Percentiles rank a stretch among this genome's conserved stretches.
phyloP scores from a whole-genome alignment of 1,139 yeast genomes.

The Pichia sp. region DNA sequence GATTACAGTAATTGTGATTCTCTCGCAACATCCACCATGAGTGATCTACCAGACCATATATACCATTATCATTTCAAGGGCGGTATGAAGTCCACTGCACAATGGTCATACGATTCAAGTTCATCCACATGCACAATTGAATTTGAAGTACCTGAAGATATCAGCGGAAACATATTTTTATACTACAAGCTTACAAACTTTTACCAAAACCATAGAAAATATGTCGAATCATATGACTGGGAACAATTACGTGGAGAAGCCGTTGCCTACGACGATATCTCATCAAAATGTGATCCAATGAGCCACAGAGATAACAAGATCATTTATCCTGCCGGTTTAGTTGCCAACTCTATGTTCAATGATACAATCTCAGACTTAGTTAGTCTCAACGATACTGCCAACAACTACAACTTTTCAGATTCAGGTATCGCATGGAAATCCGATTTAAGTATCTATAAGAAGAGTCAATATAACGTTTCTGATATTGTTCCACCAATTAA shows the following conservation, averaged over 20 bases:
- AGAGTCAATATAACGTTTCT: conserved; percentile 53
- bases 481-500: conserved; percentile 78
- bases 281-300: conserved; percentile 60
- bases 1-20: conserved; percentile 59
- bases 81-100: conserved; percentile 37
- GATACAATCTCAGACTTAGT: conserved; percentile 57
- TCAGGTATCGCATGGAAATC: conserved; percentile 67
- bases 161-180: conserved; percentile 59
- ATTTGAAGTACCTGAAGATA: conserved; percentile 57
- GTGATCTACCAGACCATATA: conserved; percentile 50
- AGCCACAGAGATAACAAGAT: conserved; percentile 49
- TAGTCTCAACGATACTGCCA: conserved; percentile 38
- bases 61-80: conserved; percentile 51
- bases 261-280: conserved; percentile 43
- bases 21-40: conserved; percentile 39
- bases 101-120: conserved; percentile 53
- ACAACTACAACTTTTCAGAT: conserved; percentile 50
- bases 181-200: conserved; percentile 74
- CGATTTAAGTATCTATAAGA: conserved; percentile 57
- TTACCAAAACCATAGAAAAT: conserved; percentile 76
- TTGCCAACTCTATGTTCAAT: conserved; percentile 74
- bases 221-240: conserved; percentile 68
- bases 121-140: conserved; percentile 47
- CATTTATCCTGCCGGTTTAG: conserved; percentile 75
- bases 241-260: conserved; percentile 65